These are phyloP conservation scores for Jamesozyma lodderae DNA, from an alignment of 805 yeast genomes.

Conservation along the genomic window DNA sequence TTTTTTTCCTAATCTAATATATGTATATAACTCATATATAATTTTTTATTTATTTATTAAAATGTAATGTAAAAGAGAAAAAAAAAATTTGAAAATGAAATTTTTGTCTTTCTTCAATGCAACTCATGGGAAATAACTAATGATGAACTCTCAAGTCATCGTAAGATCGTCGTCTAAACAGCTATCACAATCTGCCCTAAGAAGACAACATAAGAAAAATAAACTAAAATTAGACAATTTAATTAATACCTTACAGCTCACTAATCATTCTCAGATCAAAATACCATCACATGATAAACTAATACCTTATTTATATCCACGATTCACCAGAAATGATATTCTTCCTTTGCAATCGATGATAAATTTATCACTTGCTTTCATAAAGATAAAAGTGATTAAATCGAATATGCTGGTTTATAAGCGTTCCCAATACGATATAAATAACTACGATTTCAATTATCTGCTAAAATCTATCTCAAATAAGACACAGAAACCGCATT, in stretches of 20 bases:
- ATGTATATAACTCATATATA: too few relatives aligned
- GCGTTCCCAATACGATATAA: slow-evolving; percentile 12
- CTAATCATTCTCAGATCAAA: not conserved
- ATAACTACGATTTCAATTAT: slow-evolving; percentile 18
- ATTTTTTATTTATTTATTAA: too few relatives aligned
- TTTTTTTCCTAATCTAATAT: too few relatives aligned
- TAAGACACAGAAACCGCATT: not conserved
- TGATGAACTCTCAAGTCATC: too few relatives aligned
- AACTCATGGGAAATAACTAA: too few relatives aligned
- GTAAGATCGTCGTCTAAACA: too few relatives aligned
- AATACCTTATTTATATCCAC: slow-evolving; percentile 1
- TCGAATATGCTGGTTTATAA: slow-evolving; percentile 12
- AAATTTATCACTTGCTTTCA: not conserved
- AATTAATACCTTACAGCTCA: not conserved
- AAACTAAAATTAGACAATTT: not conserved
- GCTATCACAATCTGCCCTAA: too few relatives aligned
- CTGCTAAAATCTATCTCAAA: too few relatives aligned
- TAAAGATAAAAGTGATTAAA: slow-evolving; percentile 6
- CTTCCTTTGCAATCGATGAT: not conserved
- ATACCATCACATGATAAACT: not conserved
- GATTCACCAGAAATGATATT: not conserved
- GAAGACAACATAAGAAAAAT: not conserved
- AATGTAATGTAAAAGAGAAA: not conserved
- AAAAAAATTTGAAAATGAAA: too few relatives aligned
- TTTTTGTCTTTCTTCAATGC: too few relatives aligned